These are phyloP conservation scores for Cytospora schulzeri DNA, from an alignment of 2,329 filamentous ascomycete genomes.

Conservation along the genomic window DNA sequence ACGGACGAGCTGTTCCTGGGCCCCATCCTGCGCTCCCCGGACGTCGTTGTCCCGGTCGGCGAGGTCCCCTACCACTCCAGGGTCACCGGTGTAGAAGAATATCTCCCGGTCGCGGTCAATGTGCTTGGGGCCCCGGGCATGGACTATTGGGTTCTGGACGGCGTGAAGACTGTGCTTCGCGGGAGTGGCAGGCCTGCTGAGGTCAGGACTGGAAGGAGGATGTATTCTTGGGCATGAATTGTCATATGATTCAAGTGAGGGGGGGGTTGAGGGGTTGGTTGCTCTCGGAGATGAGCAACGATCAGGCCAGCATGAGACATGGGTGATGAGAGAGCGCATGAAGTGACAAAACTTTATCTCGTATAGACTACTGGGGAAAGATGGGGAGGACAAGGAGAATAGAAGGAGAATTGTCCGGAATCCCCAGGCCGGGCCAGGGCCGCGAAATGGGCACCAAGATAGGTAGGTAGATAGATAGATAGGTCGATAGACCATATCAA, in stretches of 20 bases:
- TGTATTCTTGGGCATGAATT: not conserved
- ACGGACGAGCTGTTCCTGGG: slow-evolving; percentile 13
- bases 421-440: too few relatives aligned
- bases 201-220: not conserved
- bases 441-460: too few relatives aligned
- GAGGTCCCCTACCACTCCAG: slow-evolving; percentile 38
- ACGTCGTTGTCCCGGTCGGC: slow-evolving; percentile 39
- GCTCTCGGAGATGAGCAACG: too few relatives aligned
- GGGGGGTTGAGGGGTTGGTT: too few relatives aligned
- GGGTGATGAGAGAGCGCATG: too few relatives aligned
- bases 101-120: slow-evolving; percentile 32
- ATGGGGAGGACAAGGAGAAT: too few relatives aligned
- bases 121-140: not conserved
- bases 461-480: too few relatives aligned
- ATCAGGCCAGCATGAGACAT: too few relatives aligned
- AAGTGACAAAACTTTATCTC: too few relatives aligned
- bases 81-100: slow-evolving; percentile 35
- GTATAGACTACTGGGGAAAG: too few relatives aligned
- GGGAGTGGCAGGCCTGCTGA: not conserved
- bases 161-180: not conserved
- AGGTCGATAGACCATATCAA: too few relatives aligned
- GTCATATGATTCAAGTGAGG: not conserved
- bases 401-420: too few relatives aligned
- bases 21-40: slow-evolving; percentile 35
- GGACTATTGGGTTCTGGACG: slow-evolving; percentile 1